Percentiles rank a stretch among this genome's conserved stretches.
Evolutionary conservation across 164 flowering plant species (phyloP).

Genomic region (Hamamelis virginiana): DNA sequence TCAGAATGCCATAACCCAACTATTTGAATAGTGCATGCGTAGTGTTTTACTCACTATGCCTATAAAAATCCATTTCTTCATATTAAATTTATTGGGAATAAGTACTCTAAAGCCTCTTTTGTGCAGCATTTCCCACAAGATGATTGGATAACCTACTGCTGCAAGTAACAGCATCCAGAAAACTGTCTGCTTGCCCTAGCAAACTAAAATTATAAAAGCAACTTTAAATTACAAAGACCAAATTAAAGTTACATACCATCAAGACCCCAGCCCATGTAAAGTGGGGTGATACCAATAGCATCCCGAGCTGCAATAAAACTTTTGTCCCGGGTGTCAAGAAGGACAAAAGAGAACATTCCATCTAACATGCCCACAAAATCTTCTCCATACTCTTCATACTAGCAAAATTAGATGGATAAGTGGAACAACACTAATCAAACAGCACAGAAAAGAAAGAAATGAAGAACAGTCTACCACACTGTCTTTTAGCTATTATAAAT

Average conservation of each 20-base stretch:
- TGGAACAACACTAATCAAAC: not conserved
- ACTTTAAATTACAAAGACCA: too few species aligned
- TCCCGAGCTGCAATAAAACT: constrained; percentile 95
- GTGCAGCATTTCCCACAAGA: not conserved
- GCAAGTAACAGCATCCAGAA: constrained; percentile 2
- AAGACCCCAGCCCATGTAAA: constrained; percentile 96
- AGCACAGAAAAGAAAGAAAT: not conserved
- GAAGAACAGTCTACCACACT: not conserved
- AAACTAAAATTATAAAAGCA: not conserved
- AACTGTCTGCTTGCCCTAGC: not conserved
- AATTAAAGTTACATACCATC: constrained; percentile 62
- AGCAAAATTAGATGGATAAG: constrained; percentile 8
- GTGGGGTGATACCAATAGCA: constrained; percentile 93
- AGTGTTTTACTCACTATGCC: not conserved
- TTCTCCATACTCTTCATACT: constrained; percentile 98
- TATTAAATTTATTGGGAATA: not conserved
- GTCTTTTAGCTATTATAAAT: not conserved
- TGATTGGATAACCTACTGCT: not conserved
- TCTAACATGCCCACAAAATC: constrained; percentile 90
- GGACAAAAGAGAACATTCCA: constrained; percentile 98
- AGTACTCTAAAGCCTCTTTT: not conserved
- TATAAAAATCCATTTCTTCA: not conserved
- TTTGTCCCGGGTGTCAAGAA: constrained; percentile 88
- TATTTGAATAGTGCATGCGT: not conserved
- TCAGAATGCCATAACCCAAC: not conserved